Evolutionary conservation across 768 basidiomycete species (phyloP), one percentile per base, ranked within the genome.

Genomic region (Trametes gibbosa): DNA sequence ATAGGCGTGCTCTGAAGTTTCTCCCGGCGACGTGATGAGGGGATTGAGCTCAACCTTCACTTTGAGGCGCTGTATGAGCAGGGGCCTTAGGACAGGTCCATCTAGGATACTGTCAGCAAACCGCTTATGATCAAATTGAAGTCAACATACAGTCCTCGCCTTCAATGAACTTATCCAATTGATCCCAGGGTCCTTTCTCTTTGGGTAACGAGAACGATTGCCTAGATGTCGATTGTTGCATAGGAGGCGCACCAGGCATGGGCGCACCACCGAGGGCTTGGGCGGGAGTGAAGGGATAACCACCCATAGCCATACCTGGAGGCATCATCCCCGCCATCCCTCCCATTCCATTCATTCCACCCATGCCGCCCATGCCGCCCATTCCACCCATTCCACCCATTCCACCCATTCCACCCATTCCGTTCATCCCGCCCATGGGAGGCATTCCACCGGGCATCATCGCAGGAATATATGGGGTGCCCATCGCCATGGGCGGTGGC

Each of bases 1-100:
- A 67, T 82, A 81, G 5, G 79, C 78, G 25, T 74, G 70, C 5
- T 73, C 64, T 4, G 70, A 69, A 9, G 77, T 76, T 23, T 75
- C 59, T 70, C 74, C 41, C 66, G 67, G 19, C 2, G 85, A 84
- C 0, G 72, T 66, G 16, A 90, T 74, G 24, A 90, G 76, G 0
- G 89, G 87, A 66, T 91, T 90, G 34, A 91, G 56, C 46, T 72
- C 69, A 5, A 85, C 62, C 6, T 63, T 61, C 1, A 82, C 83
- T 0, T 73, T 64, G 10, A 89, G 79, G 24, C 82, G 72, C 50
- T 75, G 77, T 17, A 79, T 69, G 19, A 86, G 68, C 63, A 86
- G 81, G 0, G 89, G 83, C 12, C 81, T 80, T 3, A 92, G 75
- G 10, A 90, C 88, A 2, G 90, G 88, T 0, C 87, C 85, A 67